phyloP scores from a whole-genome alignment of 2,329 filamentous ascomycete species.

The Diplodia sapinea region DNA sequence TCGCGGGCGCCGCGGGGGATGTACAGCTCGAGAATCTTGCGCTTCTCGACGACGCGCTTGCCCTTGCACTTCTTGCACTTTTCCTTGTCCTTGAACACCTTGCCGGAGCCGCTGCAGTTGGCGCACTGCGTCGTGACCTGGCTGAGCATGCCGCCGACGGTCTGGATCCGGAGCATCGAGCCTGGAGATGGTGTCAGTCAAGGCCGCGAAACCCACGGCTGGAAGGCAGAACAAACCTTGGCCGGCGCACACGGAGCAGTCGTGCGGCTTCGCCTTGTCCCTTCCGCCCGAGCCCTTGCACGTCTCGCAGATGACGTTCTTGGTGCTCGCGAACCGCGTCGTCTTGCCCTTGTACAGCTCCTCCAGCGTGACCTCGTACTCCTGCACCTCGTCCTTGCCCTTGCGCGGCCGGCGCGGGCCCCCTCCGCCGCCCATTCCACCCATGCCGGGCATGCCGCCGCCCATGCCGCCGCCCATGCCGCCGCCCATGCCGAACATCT shows the following conservation, averaged over 20 bases:
- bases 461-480: too few relatives aligned
- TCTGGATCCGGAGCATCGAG: constrained; percentile 54
- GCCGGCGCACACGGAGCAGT: constrained; percentile 85
- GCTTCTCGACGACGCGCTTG: constrained; percentile 81
- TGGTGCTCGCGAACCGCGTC: constrained; percentile 93
- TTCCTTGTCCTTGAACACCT: constrained; percentile 92
- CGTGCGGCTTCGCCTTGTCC: constrained; percentile 83
- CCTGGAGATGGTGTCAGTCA: constrained; percentile 51
- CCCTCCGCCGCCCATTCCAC: constrained; percentile 54
- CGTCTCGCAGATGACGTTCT: constrained; percentile 84
- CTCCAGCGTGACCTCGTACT: constrained; percentile 89
- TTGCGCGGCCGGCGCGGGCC: constrained; percentile 63
- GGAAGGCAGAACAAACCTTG: constrained; percentile 56
- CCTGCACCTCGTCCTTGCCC: constrained; percentile 83
- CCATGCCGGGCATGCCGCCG: constrained; percentile 62
- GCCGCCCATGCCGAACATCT: constrained; percentile 82
- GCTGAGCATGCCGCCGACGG: constrained; percentile 66
- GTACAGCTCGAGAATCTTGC: constrained; percentile 95
- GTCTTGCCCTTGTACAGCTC: constrained; percentile 99
- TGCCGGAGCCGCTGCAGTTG: constrained; percentile 83
- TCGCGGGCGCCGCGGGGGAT: constrained; percentile 81
- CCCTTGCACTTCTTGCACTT: constrained; percentile 99
- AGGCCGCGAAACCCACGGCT: neutral
- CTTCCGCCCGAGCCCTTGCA: constrained; percentile 93
- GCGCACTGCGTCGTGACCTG: constrained; percentile 75